These are phyloP conservation scores for Tripterygium wilfordii DNA, from an alignment of 177 flowering plant genomes.

Conservation along the genomic window DNA sequence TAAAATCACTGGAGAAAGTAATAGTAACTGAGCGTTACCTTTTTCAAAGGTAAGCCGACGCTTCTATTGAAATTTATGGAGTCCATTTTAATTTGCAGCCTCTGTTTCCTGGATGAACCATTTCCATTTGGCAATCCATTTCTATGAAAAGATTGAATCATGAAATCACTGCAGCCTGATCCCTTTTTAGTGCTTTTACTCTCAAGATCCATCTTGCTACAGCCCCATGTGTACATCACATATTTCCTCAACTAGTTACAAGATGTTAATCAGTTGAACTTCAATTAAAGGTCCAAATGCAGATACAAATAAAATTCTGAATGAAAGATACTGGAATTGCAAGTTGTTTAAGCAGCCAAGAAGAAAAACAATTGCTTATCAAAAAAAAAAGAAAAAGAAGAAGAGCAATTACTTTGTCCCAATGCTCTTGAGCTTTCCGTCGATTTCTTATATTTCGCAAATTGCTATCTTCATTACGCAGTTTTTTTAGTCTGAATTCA, in stretches of 20 bases:
- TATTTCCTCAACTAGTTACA: constrained; percentile 75
- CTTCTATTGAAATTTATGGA: constrained; percentile 31
- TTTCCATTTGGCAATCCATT: constrained; percentile 17
- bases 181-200: constrained; percentile 13
- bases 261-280: constrained; percentile 4
- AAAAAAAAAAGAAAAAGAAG: background rate
- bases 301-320: no score
- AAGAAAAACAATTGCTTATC: background rate
- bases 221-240: constrained; percentile 79
- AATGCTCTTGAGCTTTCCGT: constrained; percentile 63
- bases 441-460: constrained; percentile 64
- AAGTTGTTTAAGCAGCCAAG: no score
- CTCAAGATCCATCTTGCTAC: constrained; percentile 39
- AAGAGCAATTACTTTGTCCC: constrained; percentile 67
- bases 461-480: constrained; percentile 72
- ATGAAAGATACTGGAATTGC: no score
- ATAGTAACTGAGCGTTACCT: constrained; percentile 44
- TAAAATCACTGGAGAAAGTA: no score
- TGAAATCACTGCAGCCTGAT: constrained; percentile 23
- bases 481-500: constrained; percentile 76
- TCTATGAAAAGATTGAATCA: constrained; percentile 8
- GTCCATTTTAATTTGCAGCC: constrained; percentile 19
- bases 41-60: constrained; percentile 20
- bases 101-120: constrained; percentile 33
- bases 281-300: no score